Base-by-base conservation (phyloP, 495 filamentous ascomycete species). In the Amorphotheca resinae region DNA sequence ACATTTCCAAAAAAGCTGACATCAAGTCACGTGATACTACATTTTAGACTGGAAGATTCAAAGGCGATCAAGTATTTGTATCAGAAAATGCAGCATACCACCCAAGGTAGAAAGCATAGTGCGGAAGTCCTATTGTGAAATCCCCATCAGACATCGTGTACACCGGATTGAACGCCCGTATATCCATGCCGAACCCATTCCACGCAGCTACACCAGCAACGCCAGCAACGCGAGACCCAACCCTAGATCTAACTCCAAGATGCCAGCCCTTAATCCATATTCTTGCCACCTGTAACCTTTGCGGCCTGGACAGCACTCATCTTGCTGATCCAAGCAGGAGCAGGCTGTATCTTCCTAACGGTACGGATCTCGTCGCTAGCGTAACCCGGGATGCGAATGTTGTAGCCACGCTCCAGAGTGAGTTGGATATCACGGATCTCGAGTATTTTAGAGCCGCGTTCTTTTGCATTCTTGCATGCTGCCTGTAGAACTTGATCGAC, bases 321-420 rank as follows among this genome's bases (percentile, higher is more conserved):
- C 71, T 98, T 98, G 53, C 83, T 79, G 41, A 87, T 85, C 84
- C 91, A 96, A 20, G 73, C 80, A 35, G 76, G 68, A 36, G 85
- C 76, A 4, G 91, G 91, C 59, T 87, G 80, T 18, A 89, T 79
- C 63, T 94, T 95, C 55, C 86, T 78, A 16, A 95, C 88, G 2
- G 86, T 95, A 42, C 91, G 77, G 45, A 95, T 73, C 63, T 98
- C 91, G 54, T 98, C 91, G 22, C 84, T 82, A 4, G 86, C 78
- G 62, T 93, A 95, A 25, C 91, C 91, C 0, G 91, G 93, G 44
- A 95, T 85, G 44, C 91, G 84, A 65, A 96, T 96, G 62, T 96
- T 95, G 74, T 93, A 95, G 59, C 87, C 88, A 43, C 93, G 83
- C 65, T 98, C 91, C 14, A 98, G 79, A 18, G 95, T 79, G 23